Percentiles rank a stretch among this genome's conserved stretches.
Conservation (phyloP, 2,329 filamentous ascomycete species). For the Apiospora arundinis region DNA sequence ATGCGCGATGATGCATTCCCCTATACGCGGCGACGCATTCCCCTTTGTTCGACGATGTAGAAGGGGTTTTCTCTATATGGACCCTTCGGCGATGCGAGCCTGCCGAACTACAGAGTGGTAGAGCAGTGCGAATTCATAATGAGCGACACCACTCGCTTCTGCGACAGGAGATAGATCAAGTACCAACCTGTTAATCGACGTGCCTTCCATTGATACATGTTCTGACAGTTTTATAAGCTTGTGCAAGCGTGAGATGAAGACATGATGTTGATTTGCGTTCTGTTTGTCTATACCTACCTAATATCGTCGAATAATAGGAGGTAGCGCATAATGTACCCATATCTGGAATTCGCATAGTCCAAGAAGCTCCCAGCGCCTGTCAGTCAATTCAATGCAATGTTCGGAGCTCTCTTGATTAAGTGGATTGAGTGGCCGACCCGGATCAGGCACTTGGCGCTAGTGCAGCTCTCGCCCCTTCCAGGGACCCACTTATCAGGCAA, state of each 20-base stretch:
- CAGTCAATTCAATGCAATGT: no score
- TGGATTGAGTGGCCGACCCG: no score
- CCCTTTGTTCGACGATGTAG: not conserved
- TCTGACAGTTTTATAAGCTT: not conserved
- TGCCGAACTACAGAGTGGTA: not conserved
- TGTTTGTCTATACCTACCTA: not conserved
- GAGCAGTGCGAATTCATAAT: not conserved
- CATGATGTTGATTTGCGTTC: not conserved
- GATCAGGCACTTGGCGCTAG: no score
- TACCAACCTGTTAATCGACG: not conserved
- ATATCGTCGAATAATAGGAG: no score
- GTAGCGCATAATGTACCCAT: no score
- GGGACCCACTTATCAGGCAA: not conserved
- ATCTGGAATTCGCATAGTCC: no score
- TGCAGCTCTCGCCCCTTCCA: no score
- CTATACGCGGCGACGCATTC: not conserved
- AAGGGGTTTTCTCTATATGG: not conserved
- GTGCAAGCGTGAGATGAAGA: not conserved
- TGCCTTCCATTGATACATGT: not conserved
- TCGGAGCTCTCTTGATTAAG: no score
- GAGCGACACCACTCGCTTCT: not conserved
- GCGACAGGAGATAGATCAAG: conserved; percentile 1
- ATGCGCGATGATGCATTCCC: not conserved
- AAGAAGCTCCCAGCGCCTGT: no score
- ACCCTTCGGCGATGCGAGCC: not conserved